phyloP scores from a whole-genome alignment of 331 rosid species.

The Stylosanthes scabra region DNA sequence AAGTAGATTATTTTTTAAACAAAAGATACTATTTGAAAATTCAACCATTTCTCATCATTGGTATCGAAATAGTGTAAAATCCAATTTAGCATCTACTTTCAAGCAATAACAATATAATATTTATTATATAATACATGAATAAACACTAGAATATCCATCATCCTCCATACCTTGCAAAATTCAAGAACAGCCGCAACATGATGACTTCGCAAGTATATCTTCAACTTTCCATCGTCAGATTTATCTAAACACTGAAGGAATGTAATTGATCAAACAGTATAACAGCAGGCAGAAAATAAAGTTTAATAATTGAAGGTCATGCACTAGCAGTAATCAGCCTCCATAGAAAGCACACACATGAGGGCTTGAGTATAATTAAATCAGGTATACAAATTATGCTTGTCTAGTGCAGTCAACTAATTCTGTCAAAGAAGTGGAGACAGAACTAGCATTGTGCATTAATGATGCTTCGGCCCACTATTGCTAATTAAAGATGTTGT shows the following conservation, averaged over 20 bases:
- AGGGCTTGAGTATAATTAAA: slow-evolving; percentile 17
- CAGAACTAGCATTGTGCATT: slow-evolving; percentile 24
- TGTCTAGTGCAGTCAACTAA: neutral
- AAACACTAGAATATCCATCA: slow-evolving; percentile 5
- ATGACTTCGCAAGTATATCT: slow-evolving; percentile 75
- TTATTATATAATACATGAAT: slow-evolving; percentile 14
- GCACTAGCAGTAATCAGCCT: slow-evolving; percentile 25
- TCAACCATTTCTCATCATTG: slow-evolving; percentile 3
- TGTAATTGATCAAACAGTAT: slow-evolving; percentile 24
- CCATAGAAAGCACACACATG: slow-evolving; percentile 14
- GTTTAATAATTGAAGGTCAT: neutral
- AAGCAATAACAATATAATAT: slow-evolving; percentile 23
- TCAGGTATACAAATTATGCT: slow-evolving; percentile 14
- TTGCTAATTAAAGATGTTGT: slow-evolving; percentile 1
- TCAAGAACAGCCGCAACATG: slow-evolving; percentile 80
- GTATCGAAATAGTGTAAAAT: slow-evolving; percentile 13
- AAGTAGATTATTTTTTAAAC: slow-evolving; percentile 17
- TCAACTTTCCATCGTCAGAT: slow-evolving; percentile 76
- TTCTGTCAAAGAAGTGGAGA: slow-evolving; percentile 19
- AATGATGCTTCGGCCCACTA: slow-evolving; percentile 2
- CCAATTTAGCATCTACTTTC: slow-evolving; percentile 12
- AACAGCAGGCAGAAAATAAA: neutral
- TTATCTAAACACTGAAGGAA: slow-evolving; percentile 67
- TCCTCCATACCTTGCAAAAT: slow-evolving; percentile 81
- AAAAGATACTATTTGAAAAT: slow-evolving; percentile 3